Percentiles rank a stretch among this genome's conserved stretches.
phyloP scores from a whole-genome alignment of 768 basidiomycete species.

The Boletus vermiculosoides region DNA sequence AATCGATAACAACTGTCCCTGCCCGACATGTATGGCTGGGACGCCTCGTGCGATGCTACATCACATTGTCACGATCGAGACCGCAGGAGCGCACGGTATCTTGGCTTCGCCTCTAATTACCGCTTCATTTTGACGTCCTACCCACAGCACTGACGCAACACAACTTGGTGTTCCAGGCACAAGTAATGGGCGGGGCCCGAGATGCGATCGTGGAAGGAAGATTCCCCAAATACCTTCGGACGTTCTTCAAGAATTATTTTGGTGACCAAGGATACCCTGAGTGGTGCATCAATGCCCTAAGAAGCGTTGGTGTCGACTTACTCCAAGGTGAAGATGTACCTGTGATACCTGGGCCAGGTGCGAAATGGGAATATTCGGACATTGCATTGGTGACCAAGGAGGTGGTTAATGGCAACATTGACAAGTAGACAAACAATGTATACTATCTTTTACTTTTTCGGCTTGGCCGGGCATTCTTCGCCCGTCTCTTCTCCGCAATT shows the following conservation, averaged over 20 bases:
- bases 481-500: constrained; percentile 58
- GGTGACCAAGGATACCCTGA: constrained; percentile 75
- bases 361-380: constrained; percentile 80
- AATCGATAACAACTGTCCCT: constrained; percentile 78
- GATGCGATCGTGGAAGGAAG: constrained; percentile 74
- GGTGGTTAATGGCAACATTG: not conserved
- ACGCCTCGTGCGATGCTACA: constrained; percentile 74
- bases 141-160: constrained; percentile 72
- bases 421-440: constrained; percentile 7
- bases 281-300: constrained; percentile 86
- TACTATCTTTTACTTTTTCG: constrained; percentile 32
- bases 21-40: constrained; percentile 74
- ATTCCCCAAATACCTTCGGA: constrained; percentile 74
- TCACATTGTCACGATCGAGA: constrained; percentile 75
- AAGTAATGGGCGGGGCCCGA: constrained; percentile 81
- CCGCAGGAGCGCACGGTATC: constrained; percentile 81
- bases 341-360: constrained; percentile 59
- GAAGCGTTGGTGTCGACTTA: constrained; percentile 81
- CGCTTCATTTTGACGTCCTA: constrained; percentile 15
- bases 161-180: constrained; percentile 84
- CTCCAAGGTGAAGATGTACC: constrained; percentile 52
- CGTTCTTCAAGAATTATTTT: constrained; percentile 80
- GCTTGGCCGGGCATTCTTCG: constrained; percentile 79
- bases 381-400: constrained; percentile 17
- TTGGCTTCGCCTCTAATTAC: constrained; percentile 14